Percentiles rank a stretch among this genome's conserved stretches.
phyloP scores from a whole-genome alignment of 306 rosid genomes.

The Luffa aegyptiaca region DNA sequence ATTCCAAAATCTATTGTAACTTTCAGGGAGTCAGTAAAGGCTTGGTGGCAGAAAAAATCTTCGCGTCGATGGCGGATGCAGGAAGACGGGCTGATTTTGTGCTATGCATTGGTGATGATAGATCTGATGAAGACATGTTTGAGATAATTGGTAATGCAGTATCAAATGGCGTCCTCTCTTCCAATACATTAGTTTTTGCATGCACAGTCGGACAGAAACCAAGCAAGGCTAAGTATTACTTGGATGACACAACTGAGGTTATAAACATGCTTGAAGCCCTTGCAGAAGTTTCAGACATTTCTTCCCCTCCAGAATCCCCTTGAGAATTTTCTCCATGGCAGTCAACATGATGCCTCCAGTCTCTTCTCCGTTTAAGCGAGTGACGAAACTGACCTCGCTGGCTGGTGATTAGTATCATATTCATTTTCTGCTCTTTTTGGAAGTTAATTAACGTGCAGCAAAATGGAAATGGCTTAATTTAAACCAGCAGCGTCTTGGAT shows the following conservation, averaged over 20 bases:
- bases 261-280: conserved; percentile 47
- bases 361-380: conserved; percentile 9
- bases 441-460: neutral
- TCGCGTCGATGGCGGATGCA: conserved; percentile 28
- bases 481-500: neutral
- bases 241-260: conserved; percentile 56
- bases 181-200: conserved; percentile 35
- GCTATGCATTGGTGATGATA: conserved; percentile 53
- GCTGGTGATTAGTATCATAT: conserved; percentile 1
- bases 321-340: neutral
- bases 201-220: conserved; percentile 74
- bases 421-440: conserved; percentile 6
- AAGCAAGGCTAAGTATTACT: conserved; percentile 59
- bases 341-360: neutral
- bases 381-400: neutral
- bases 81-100: conserved; percentile 54
- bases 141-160: conserved; percentile 41
- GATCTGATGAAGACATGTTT: conserved; percentile 72
- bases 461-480: neutral
- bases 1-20: neutral
- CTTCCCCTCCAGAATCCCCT: conserved; percentile 23
- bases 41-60: conserved; percentile 46
- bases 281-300: conserved; percentile 34
- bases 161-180: conserved; percentile 24
- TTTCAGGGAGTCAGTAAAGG: conserved; percentile 65